These are phyloP conservation scores for Aaosphaeria arxii DNA, from an alignment of 2,329 filamentous ascomycete species.

Conservation along the genomic window DNA sequence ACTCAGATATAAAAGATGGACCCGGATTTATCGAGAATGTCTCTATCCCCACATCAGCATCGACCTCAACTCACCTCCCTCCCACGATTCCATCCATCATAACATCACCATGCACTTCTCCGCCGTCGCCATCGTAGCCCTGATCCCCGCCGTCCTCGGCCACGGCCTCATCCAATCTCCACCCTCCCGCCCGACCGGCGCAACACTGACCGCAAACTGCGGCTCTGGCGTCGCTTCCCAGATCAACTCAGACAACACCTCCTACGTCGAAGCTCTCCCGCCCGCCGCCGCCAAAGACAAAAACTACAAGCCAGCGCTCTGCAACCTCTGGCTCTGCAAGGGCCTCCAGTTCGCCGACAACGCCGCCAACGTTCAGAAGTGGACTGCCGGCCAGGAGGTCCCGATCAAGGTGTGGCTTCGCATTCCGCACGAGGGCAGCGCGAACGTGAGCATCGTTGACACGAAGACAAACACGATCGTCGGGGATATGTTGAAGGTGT, in stretches of 20 bases:
- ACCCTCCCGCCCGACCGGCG: constrained; percentile 16
- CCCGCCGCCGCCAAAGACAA: constrained; percentile 13
- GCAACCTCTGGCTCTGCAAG: constrained; percentile 55
- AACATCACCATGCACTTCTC: constrained; percentile 12
- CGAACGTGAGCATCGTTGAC: constrained; percentile 60
- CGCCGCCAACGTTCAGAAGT: constrained; percentile 49
- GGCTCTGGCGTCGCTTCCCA: constrained; percentile 12
- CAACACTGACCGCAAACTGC: constrained; percentile 13
- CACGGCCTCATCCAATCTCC: constrained; percentile 21
- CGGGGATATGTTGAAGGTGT: constrained; percentile 51
- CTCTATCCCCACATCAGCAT: no score
- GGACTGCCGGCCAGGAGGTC: constrained; percentile 47
- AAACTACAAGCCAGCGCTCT: constrained; percentile 38
- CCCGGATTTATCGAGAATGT: no score
- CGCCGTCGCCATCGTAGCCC: constrained; percentile 8
- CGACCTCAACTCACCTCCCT: no score
- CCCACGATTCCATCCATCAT: no score
- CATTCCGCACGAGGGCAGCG: constrained; percentile 53
- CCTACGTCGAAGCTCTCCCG: constrained; percentile 21
- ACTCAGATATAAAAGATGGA: background rate
- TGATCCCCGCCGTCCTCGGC: constrained; percentile 13
- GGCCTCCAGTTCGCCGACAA: constrained; percentile 57
- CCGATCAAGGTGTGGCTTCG: constrained; percentile 44
- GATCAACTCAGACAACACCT: constrained; percentile 22
- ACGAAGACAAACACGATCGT: constrained; percentile 53